A percentile compares a stretch with the other conserved stretches of the same genome.
Evolutionary conservation across 2,329 filamentous ascomycete genomes (phyloP).

Genomic region (Davidsoniella virescens): DNA sequence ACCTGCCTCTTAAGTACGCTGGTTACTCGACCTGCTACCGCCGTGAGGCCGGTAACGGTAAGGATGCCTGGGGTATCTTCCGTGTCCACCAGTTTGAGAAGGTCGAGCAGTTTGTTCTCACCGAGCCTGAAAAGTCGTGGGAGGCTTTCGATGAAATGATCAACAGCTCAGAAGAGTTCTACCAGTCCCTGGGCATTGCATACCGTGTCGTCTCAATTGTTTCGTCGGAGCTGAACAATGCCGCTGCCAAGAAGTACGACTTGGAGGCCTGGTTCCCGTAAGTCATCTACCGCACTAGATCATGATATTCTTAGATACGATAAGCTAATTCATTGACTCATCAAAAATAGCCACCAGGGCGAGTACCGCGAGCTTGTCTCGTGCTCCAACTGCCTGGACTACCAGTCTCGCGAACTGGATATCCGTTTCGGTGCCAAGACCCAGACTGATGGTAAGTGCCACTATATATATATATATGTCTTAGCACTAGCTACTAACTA

Average conservation of each 20-base stretch:
- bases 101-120: conserved; percentile 66
- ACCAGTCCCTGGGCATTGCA: conserved; percentile 72
- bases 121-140: conserved; percentile 83
- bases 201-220: conserved; percentile 91
- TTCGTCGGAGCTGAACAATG: conserved; percentile 78
- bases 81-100: conserved; percentile 97
- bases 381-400: conserved; percentile 96
- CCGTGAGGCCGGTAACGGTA: conserved; percentile 76
- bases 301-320: too few relatives aligned
- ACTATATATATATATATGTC: not conserved
- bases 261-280: conserved; percentile 93
- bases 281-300: not conserved
- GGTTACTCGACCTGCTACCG: conserved; percentile 93
- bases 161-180: conserved; percentile 78
- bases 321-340: not conserved
- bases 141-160: conserved; percentile 92
- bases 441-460: conserved; percentile 48
- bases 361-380: conserved; percentile 98
- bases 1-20: conserved; percentile 82
- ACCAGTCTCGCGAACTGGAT: conserved; percentile 86
- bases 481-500: not conserved
- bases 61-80: conserved; percentile 96
- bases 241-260: conserved; percentile 74
- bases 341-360: conserved; percentile 38
- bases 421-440: conserved; percentile 83